phyloP scores from a whole-genome alignment of 371 early-diverging fungal species.

The Coemansia sp. region DNA sequence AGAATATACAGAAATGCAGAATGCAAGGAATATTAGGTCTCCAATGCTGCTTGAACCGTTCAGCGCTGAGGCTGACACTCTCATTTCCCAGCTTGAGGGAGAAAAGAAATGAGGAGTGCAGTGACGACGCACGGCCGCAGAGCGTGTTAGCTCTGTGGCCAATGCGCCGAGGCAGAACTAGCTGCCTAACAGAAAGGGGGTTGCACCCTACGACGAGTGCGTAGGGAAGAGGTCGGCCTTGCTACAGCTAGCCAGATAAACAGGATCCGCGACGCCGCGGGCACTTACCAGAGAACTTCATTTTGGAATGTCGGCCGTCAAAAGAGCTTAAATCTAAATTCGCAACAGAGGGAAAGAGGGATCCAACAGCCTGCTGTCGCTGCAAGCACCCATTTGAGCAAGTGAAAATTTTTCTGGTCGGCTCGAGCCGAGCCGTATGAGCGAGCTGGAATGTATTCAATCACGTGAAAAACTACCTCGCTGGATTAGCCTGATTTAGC shows the following conservation, averaged over 20 bases:
- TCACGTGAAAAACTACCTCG: background rate
- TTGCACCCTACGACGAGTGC: conserved; percentile 17
- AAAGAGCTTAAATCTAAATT: conserved; percentile 11
- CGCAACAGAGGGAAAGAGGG: conserved; percentile 17
- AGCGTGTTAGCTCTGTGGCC: background rate
- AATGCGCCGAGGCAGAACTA: conserved; percentile 25
- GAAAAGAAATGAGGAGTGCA: conserved; percentile 25
- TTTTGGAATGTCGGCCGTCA: conserved; percentile 19
- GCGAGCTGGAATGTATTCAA: conserved; percentile 4
- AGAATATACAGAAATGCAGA: conserved; percentile 11
- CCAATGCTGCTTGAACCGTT: conserved; percentile 30
- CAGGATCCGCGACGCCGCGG: too few species aligned
- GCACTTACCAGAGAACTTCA: conserved; percentile 50
- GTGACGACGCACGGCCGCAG: conserved; percentile 36
- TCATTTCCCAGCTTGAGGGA: conserved; percentile 9
- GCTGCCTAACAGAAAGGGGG: conserved; percentile 20
- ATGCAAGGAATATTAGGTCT: conserved; percentile 3
- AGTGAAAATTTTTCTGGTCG: conserved; percentile 19
- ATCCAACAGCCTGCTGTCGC: background rate
- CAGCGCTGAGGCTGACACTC: conserved; percentile 50
- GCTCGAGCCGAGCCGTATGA: conserved; percentile 11
- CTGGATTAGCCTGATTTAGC: too few species aligned
- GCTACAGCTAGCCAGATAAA: background rate
- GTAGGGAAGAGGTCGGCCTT: conserved; percentile 19
- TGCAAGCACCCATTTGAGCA: background rate